Evolutionary conservation across 768 basidiomycete genomes (phyloP).

Genomic region (Mycena vulgaris): DNA sequence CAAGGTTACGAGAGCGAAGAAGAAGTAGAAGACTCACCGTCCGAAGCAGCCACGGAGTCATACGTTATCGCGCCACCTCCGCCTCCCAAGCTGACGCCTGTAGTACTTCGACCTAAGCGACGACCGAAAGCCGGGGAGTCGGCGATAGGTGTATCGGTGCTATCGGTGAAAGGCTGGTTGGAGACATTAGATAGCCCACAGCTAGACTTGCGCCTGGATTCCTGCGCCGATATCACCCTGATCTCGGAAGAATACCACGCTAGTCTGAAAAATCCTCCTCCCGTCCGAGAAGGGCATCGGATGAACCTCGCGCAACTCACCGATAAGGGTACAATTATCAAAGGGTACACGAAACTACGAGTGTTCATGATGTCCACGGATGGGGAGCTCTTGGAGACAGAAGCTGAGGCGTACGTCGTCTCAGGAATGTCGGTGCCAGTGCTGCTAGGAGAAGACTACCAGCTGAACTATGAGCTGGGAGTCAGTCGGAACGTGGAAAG

Average conservation of each 20-base stretch:
- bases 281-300: neutral
- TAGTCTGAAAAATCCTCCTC: neutral
- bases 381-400: neutral
- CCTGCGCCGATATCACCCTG: conserved; percentile 1
- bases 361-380: neutral
- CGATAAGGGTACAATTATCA: neutral
- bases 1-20: neutral
- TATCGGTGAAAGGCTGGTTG: neutral
- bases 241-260: neutral
- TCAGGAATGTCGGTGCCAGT: neutral
- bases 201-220: neutral
- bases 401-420: conserved; percentile 3
- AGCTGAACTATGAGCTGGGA: too few species aligned
- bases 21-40: neutral
- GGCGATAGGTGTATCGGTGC: neutral
- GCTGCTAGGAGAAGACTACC: neutral
- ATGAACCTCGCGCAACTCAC: too few species aligned
- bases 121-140: neutral
- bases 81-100: neutral
- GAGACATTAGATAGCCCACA: neutral
- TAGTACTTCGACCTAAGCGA: neutral
- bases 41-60: too few species aligned
- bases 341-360: neutral
- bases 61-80: too few species aligned
- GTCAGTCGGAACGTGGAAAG: too few species aligned